Base-by-base conservation (phyloP, 148 eudicot genomes). In the Camellia granthamiana region DNA sequence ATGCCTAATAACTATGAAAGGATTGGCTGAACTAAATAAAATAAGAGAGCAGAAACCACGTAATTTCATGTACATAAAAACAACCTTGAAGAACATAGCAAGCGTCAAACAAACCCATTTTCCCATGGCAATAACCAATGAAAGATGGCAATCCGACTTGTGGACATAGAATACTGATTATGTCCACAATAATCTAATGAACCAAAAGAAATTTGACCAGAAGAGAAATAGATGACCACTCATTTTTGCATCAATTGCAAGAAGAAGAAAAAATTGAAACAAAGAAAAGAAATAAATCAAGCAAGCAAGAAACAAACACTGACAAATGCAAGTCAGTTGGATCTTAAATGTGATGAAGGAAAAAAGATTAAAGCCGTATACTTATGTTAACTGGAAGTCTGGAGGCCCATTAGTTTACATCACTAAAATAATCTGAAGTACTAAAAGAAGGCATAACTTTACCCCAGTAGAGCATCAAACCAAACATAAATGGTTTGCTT, bases 381-480 rank as follows among this genome's bases (percentile, higher is more conserved):
- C 38, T 15, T 76, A 63, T 13, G n/a, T 5, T 38, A 52, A 77
- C 23, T 49, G 72, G 62, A 77, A 46, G 38, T 30, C 38, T 30
- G 38, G 38, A 30, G 2, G 54, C 23, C 8, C 38, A 55, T n/a
- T 18, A 56, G 14, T 61, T 41, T 69, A 56, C 0, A 69, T 15
- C 64, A n/a, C 7, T 19, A 78, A 69, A 16, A 42, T 21, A 67
- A 41, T 19, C 52, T 58, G 21, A 69, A 69, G 44, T 69, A 58
- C 21, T 42, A 79, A 63, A 21, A 63, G 60, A 74, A 56, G 66
- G 30, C 60, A 43, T n/a, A 83, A 73, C 58, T 55, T 81, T 89
- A 90, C 90, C 92, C 89, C 83, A 91, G 82, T 64, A 90, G 82
- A 80, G 94, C 94, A 90, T 90, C 92, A 89, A 91, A 89, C 93